These are phyloP conservation scores for Euphorbia celastroides DNA, from an alignment of 441 rosid genomes.

Conservation along the genomic window DNA sequence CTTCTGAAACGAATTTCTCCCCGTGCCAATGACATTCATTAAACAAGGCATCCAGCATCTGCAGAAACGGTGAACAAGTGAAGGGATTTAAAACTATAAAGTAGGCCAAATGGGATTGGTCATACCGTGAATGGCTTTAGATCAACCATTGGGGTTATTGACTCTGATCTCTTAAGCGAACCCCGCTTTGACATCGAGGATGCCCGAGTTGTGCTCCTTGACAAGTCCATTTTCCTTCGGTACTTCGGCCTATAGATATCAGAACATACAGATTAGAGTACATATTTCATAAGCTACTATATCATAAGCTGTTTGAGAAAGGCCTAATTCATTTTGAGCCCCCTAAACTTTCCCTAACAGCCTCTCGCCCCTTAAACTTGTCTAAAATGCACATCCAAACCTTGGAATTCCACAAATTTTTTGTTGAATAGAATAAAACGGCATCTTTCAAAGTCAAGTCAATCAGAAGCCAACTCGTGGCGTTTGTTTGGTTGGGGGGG, in stretches of 20 bases:
- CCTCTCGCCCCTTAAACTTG: no score
- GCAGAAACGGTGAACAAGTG: constrained; percentile 13
- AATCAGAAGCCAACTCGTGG: no score
- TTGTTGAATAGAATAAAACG: no score
- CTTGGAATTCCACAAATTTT: no score
- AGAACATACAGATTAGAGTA: constrained; percentile 3
- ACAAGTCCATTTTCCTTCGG: constrained; percentile 28
- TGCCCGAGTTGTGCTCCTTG: constrained; percentile 26
- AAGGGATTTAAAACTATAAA: neutral
- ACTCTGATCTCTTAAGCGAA: constrained; percentile 47
- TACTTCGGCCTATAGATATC: constrained; percentile 53
- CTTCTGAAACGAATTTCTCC: constrained; percentile 58
- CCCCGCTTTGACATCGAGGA: constrained; percentile 37
- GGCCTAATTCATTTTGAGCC: no score
- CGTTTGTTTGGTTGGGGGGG: no score
- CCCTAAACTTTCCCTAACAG: no score
- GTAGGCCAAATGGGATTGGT: neutral
- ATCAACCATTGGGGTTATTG: constrained; percentile 55
- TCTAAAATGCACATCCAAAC: no score
- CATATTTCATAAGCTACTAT: neutral
- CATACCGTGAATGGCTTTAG: constrained; percentile 74
- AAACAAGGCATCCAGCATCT: constrained; percentile 63
- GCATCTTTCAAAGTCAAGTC: no score
- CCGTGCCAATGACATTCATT: constrained; percentile 55
- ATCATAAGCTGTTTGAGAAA: no score